These are phyloP conservation scores for Candida morakotiae DNA, from an alignment of 805 yeast species.

Conservation along the genomic window DNA sequence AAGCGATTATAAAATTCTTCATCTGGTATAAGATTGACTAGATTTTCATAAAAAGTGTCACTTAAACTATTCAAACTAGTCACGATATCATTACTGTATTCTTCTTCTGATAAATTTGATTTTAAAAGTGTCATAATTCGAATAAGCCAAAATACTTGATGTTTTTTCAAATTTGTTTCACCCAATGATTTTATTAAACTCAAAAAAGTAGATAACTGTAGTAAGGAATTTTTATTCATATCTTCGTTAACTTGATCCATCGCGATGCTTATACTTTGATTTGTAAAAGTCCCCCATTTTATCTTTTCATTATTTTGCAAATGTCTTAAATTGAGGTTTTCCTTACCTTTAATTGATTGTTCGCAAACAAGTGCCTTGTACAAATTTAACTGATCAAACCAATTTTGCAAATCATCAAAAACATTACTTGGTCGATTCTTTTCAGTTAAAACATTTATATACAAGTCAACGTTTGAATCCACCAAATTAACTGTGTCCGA, in stretches of 20 bases:
- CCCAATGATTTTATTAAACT: neutral
- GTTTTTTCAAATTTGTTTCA: neutral
- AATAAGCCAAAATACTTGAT: constrained; percentile 5
- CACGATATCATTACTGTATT: neutral
- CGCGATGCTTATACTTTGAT: constrained; percentile 10
- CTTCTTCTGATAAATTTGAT: neutral
- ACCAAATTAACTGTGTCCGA: constrained; percentile 19
- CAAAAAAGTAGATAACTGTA: constrained; percentile 9
- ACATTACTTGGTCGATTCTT: neutral
- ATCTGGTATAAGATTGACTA: constrained; percentile 2
- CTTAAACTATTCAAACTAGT: neutral
- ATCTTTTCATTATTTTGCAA: constrained; percentile 1
- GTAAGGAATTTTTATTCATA: constrained; percentile 11
- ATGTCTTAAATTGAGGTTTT: neutral
- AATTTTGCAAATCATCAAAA: neutral
- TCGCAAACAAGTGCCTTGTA: neutral
- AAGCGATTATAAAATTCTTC: neutral
- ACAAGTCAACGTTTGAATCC: constrained; percentile 24
- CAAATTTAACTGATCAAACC: constrained; percentile 7
- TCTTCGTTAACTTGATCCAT: constrained; percentile 11
- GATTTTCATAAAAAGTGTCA: constrained; percentile 1
- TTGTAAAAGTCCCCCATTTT: constrained; percentile 17
- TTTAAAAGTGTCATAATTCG: constrained; percentile 1
- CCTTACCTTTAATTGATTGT: neutral
- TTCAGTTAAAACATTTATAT: constrained; percentile 16